Conservation (phyloP, 352 stramenopile species). For the Pythium dissimile region DNA sequence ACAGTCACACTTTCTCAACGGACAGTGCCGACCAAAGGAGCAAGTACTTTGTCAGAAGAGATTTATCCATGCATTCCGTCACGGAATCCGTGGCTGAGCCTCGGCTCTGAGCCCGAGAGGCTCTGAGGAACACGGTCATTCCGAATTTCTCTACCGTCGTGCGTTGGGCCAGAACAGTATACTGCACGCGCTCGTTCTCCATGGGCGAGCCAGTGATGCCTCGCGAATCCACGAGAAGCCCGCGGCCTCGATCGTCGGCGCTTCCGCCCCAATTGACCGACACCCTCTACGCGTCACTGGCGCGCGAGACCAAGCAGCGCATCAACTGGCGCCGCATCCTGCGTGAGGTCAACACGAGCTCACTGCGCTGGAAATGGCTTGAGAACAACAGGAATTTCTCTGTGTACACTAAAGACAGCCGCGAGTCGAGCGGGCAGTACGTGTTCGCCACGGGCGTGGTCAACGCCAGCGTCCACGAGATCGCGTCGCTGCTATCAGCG, state of each 20-base stretch:
- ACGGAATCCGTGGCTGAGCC: too few species aligned
- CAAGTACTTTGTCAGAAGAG: too few species aligned
- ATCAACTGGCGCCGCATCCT: constrained; percentile 8
- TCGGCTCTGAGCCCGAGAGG: too few species aligned
- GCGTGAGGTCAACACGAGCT: not conserved
- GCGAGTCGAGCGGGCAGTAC: not conserved
- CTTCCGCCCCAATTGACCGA: not conserved
- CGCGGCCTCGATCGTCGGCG: not conserved
- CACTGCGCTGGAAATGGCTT: constrained; percentile 14
- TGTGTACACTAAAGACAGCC: constrained; percentile 4
- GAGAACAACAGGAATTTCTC: constrained; percentile 9
- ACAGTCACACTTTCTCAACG: too few species aligned
- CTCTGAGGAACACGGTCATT: too few species aligned
- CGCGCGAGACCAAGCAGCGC: not conserved
- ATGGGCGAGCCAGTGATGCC: too few species aligned
- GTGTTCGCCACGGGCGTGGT: constrained; percentile 11
- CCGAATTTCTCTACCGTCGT: too few species aligned
- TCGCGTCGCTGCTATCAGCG: constrained; percentile 1
- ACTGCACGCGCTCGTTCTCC: too few species aligned
- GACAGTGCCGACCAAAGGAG: too few species aligned
- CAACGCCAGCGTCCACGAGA: constrained; percentile 2
- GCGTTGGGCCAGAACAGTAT: too few species aligned
- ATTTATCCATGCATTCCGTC: too few species aligned
- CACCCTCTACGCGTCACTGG: not conserved
- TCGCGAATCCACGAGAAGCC: not conserved